phyloP scores from a whole-genome alignment of 352 stramenopile species.

The Pilasporangium apinafurcum region DNA sequence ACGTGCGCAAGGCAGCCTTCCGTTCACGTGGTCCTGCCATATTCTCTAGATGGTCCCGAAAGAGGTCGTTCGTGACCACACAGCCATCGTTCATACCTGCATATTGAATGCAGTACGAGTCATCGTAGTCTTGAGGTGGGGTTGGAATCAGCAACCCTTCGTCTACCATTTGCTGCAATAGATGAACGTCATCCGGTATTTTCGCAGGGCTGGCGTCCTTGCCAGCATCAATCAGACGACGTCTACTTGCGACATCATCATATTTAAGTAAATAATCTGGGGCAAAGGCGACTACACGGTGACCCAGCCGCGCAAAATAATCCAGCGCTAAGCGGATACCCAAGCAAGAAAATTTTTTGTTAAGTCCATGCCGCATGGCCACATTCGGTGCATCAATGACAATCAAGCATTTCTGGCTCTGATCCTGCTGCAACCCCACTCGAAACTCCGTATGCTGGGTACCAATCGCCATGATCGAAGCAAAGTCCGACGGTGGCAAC shows the following conservation, averaged over 20 bases:
- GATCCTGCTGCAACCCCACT: conserved; percentile 2
- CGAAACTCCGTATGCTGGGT: conserved; percentile 20
- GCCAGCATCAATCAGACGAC: conserved; percentile 11
- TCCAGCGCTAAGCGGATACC: conserved; percentile 67
- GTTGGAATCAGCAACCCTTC: conserved; percentile 74
- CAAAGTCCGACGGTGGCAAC: conserved; percentile 17
- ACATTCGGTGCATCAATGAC: conserved; percentile 74
- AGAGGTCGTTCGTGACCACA: conserved; percentile 87
- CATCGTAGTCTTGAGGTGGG: conserved; percentile 84
- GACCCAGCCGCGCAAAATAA: conserved; percentile 60
- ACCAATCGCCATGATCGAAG: conserved; percentile 36
- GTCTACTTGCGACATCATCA: conserved; percentile 32
- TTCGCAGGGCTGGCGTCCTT: conserved; percentile 35
- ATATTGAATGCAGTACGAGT: conserved; percentile 90
- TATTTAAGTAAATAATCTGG: conserved; percentile 75
- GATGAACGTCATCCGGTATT: conserved; percentile 61
- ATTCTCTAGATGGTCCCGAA: conserved; percentile 77
- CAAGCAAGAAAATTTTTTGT: conserved; percentile 66
- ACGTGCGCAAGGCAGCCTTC: conserved; percentile 55
- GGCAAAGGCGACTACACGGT: conserved; percentile 80
- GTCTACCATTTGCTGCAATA: conserved; percentile 65
- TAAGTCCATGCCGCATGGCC: conserved; percentile 72
- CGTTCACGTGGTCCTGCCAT: conserved; percentile 48
- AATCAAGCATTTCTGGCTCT: conserved; percentile 36
- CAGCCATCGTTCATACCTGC: conserved; percentile 63